Evolutionary conservation across 1,139 yeast genomes (phyloP).

Genomic region (Nadsonia commutata): DNA sequence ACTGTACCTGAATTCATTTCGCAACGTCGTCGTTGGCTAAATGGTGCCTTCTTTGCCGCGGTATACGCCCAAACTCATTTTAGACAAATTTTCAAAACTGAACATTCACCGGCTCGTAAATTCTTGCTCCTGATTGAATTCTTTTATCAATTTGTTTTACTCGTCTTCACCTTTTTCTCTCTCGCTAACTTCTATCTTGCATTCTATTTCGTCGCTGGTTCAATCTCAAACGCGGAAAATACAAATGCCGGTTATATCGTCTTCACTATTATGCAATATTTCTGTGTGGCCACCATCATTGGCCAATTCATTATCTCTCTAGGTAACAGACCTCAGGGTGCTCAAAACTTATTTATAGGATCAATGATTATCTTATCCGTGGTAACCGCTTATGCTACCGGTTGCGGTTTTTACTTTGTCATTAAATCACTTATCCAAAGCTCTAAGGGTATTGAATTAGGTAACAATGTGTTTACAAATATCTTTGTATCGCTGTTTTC

Average conservation of each 20-base stretch:
- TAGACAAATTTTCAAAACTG: constrained; percentile 71
- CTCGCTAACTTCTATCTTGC: constrained; percentile 82
- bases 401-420: constrained; percentile 74
- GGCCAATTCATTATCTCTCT: constrained; percentile 81
- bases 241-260: constrained; percentile 41
- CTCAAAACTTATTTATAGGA: constrained; percentile 53
- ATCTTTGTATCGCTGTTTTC: constrained; percentile 69
- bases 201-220: constrained; percentile 85
- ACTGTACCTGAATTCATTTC: constrained; percentile 77
- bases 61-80: constrained; percentile 71
- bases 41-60: constrained; percentile 96
- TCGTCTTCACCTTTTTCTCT: constrained; percentile 78
- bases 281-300: constrained; percentile 65
- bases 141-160: constrained; percentile 58
- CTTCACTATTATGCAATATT: constrained; percentile 71
- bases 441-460: constrained; percentile 26
- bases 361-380: constrained; percentile 59
- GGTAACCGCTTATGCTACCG: constrained; percentile 69
- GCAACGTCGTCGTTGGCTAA: constrained; percentile 95
- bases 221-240: constrained; percentile 31
- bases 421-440: constrained; percentile 31
- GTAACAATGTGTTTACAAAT: constrained; percentile 45
- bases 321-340: constrained; percentile 94
- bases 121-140: constrained; percentile 72
- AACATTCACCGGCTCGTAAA: constrained; percentile 65